A percentile compares a stretch with the other conserved stretches of the same genome.
phyloP scores from a whole-genome alignment of 2,329 filamentous ascomycete genomes.

The Colletotrichum scovillei region DNA sequence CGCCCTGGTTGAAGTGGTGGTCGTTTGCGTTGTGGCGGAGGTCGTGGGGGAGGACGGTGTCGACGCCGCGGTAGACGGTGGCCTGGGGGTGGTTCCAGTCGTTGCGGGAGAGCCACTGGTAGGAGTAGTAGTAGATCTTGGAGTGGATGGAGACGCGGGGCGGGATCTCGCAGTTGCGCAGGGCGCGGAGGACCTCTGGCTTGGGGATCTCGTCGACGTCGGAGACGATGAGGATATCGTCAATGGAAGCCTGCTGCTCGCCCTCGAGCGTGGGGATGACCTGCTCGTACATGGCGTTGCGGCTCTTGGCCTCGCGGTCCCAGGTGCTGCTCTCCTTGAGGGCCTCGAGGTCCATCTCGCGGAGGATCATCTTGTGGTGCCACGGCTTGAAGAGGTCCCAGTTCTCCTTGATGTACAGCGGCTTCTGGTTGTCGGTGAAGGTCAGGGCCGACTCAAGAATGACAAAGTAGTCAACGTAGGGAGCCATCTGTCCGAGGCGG shows the following conservation, averaged over 20 bases:
- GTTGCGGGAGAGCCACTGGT: constrained; percentile 59
- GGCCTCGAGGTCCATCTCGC: constrained; percentile 38
- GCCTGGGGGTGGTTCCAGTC: constrained; percentile 71
- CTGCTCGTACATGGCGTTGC: constrained; percentile 68
- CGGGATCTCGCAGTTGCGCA: constrained; percentile 64
- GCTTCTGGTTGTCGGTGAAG: constrained; percentile 68
- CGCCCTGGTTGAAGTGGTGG: constrained; percentile 55
- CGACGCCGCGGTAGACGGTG: constrained; percentile 58
- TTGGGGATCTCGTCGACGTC: constrained; percentile 71
- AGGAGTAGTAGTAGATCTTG: constrained; percentile 68
- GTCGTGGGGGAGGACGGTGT: constrained; percentile 64
- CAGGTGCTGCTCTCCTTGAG: constrained; percentile 47
- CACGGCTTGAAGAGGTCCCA: constrained; percentile 63
- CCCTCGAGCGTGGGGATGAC: constrained; percentile 62
- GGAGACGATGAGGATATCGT: constrained; percentile 69
- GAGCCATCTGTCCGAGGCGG: constrained; percentile 66
- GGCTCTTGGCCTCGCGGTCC: constrained; percentile 64
- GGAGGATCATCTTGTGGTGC: constrained; percentile 71
- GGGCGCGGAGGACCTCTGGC: constrained; percentile 58
- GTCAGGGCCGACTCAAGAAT: constrained; percentile 69
- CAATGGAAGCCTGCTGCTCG: constrained; percentile 52
- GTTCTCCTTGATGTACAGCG: constrained; percentile 63
- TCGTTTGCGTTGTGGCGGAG: constrained; percentile 61
- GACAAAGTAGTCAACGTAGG: constrained; percentile 73
- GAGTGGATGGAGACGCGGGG: constrained; percentile 62